phyloP scores from a whole-genome alignment of 78 protist species.

The Guillardia theta region DNA sequence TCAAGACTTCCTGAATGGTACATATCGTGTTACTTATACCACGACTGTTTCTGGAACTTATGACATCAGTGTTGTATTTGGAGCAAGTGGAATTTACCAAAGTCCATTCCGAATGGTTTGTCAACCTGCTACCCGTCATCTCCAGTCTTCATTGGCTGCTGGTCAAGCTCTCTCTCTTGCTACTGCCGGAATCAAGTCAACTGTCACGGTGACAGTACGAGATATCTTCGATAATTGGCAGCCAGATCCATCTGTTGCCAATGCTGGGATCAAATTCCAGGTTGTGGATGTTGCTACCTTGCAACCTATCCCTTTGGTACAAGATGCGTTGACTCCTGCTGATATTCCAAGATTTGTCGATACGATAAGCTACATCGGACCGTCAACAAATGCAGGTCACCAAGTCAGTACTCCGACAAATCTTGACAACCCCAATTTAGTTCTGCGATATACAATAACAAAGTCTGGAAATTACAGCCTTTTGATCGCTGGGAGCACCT shows the following conservation, averaged over 20 bases:
- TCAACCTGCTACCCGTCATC: conserved; percentile 28
- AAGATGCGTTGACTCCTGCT: neutral
- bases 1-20: neutral
- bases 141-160: neutral
- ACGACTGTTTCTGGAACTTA: conserved; percentile 8
- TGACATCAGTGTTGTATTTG: conserved; percentile 21
- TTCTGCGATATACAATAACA: conserved; percentile 1
- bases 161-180: neutral
- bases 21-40: neutral
- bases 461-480: neutral
- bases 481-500: neutral
- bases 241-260: conserved; percentile 4
- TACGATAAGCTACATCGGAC: conserved; percentile 1
- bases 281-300: neutral
- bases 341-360: neutral
- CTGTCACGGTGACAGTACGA: conserved; percentile 12
- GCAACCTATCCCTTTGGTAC: neutral
- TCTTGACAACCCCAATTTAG: neutral
- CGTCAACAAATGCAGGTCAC: neutral
- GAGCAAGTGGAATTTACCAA: conserved; percentile 23
- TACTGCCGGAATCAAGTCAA: neutral
- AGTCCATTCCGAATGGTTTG: conserved; percentile 22
- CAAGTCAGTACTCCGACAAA: neutral
- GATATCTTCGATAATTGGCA: conserved; percentile 33
- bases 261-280: neutral